Conservation (phyloP, 345 rosid genomes). For the Zanthoxylum bungeanum region DNA sequence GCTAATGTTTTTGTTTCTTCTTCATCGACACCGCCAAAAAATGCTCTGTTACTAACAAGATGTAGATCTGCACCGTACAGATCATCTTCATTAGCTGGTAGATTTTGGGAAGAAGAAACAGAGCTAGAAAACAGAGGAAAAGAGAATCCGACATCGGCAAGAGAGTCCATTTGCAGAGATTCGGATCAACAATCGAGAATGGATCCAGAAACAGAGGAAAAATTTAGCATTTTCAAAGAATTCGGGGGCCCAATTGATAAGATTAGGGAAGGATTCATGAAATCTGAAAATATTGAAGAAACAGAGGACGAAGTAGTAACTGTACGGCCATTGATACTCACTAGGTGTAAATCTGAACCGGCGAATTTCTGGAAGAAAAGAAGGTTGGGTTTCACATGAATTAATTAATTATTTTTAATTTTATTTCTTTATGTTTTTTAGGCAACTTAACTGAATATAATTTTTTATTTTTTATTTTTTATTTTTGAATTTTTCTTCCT, state of each 20-base stretch:
- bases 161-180: slow-evolving; percentile 25
- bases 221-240: slow-evolving; percentile 20
- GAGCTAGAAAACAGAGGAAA: slow-evolving; percentile 23
- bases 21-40: slow-evolving; percentile 57
- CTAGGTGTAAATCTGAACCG: slow-evolving; percentile 87
- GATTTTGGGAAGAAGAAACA: slow-evolving; percentile 74
- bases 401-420: slow-evolving; percentile 9
- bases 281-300: slow-evolving; percentile 16
- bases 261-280: slow-evolving; percentile 16
- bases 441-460: slow-evolving; percentile 24
- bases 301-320: slow-evolving; percentile 20
- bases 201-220: slow-evolving; percentile 28
- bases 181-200: slow-evolving; percentile 24
- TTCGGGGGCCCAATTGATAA: slow-evolving; percentile 20
- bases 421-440: not conserved
- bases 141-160: slow-evolving; percentile 25
- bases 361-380: slow-evolving; percentile 49
- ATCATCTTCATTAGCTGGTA: slow-evolving; percentile 72
- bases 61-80: slow-evolving; percentile 88
- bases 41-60: slow-evolving; percentile 64
- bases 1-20: slow-evolving; percentile 33
- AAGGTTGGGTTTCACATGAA: slow-evolving; percentile 64
- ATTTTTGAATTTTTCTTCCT: not conserved
- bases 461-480: slow-evolving; percentile 8
- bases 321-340: slow-evolving; percentile 41